A percentile compares a stretch with the other conserved stretches of the same genome.
Evolutionary conservation across 2,329 filamentous ascomycete genomes (phyloP).

Genomic region (Talaromyces sp.): DNA sequence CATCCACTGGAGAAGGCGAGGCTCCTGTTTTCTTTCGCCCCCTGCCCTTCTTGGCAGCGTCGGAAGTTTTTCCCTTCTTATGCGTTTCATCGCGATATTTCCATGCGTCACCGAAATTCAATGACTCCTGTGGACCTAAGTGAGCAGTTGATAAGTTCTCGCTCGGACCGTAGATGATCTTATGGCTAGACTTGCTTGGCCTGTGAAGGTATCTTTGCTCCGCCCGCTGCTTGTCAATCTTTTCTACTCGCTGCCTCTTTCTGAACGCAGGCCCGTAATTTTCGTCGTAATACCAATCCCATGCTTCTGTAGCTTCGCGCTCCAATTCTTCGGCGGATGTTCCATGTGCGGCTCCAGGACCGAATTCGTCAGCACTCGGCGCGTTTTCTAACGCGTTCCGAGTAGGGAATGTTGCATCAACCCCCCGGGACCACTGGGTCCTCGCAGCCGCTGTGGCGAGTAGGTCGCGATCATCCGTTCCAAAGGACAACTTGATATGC

Average conservation of each 20-base stretch:
- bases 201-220: slow-evolving; percentile 41
- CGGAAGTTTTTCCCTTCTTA: not conserved
- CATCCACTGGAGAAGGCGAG: not conserved
- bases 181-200: slow-evolving; percentile 31
- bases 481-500: slow-evolving; percentile 51
- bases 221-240: slow-evolving; percentile 37
- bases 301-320: slow-evolving; percentile 46
- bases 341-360: slow-evolving; percentile 43
- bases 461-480: slow-evolving; percentile 50
- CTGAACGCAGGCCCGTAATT: slow-evolving; percentile 42
- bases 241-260: slow-evolving; percentile 38
- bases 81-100: slow-evolving; percentile 16
- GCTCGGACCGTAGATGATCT: slow-evolving; percentile 51
- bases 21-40: slow-evolving; percentile 13
- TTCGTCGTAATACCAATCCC: slow-evolving; percentile 53
- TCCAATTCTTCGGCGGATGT: slow-evolving; percentile 39
- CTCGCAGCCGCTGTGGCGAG: slow-evolving; percentile 46
- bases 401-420: slow-evolving; percentile 52
- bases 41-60: slow-evolving; percentile 18
- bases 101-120: slow-evolving; percentile 49
- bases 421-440: slow-evolving; percentile 47
- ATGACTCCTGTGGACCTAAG: slow-evolving; percentile 39
- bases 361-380: slow-evolving; percentile 31
- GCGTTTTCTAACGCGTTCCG: slow-evolving; percentile 34
- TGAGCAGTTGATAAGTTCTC: slow-evolving; percentile 43